Conservation (phyloP, 2,329 filamentous ascomycete genomes). For the Neofusicoccum umdonicola region DNA sequence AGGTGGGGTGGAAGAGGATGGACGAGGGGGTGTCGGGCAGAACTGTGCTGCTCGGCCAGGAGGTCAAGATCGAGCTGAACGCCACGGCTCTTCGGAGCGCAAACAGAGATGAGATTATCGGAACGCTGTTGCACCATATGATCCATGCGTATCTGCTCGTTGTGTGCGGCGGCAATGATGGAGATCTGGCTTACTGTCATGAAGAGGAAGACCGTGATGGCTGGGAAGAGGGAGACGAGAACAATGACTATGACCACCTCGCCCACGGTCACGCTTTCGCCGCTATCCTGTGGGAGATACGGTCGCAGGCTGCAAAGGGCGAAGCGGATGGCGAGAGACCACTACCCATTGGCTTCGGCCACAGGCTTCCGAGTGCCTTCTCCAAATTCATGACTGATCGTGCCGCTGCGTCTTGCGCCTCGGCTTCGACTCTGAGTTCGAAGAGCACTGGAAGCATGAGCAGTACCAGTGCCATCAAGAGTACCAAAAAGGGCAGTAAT, state of each 20-base stretch:
- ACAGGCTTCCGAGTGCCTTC: slow-evolving; percentile 11
- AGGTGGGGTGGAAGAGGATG: slow-evolving; percentile 30
- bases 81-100: slow-evolving; percentile 24
- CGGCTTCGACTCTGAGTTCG: background rate
- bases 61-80: slow-evolving; percentile 39
- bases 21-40: slow-evolving; percentile 30
- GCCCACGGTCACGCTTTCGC: slow-evolving; percentile 40
- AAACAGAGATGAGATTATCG: slow-evolving; percentile 34
- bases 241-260: slow-evolving; percentile 27
- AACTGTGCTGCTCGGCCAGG: slow-evolving; percentile 35
- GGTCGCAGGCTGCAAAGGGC: slow-evolving; percentile 28
- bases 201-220: background rate
- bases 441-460: background rate
- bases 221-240: slow-evolving; percentile 27
- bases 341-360: slow-evolving; percentile 35
- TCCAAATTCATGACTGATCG: background rate
- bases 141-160: slow-evolving; percentile 46
- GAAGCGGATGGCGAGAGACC: slow-evolving; percentile 22
- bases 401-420: slow-evolving; percentile 9
- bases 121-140: slow-evolving; percentile 45
- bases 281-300: slow-evolving; percentile 40
- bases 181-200: background rate
- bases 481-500: no score
- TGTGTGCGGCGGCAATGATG: slow-evolving; percentile 33
- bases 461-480: background rate